Base-by-base conservation (phyloP, 2,329 filamentous ascomycete species). In the Nemania sp. region DNA sequence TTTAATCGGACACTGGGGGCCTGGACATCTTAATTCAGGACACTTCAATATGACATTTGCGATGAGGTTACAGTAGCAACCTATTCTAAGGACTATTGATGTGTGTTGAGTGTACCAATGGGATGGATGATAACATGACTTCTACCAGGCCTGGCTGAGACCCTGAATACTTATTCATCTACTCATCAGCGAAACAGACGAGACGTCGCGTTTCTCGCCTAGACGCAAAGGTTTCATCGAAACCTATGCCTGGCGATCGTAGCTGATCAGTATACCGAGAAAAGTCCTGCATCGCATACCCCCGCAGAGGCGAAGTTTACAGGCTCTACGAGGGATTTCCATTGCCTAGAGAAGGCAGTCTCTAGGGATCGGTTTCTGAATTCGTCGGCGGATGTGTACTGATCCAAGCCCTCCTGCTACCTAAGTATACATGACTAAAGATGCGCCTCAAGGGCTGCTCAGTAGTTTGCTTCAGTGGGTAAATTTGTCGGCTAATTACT, bases 281-380 rank as follows among this genome's bases (percentile, higher is more conserved):
- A 55, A 32, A 39, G 34, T 53, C 48, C 25, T 52, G 46, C 42
- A 18, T 37, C 10, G n/a, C 13, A 17, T 17, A 49, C 46, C 39
- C 39, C 25, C 49, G 17, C 53, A 47, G 40, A 55, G 42, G 32
- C 50, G 52, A 60, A 32, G 18, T 48, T 35, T 12, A 55, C 17
- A 25, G 59, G 17, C 15, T 18, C 15, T 45, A 18, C 42, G 42
- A 12, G 15, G 17, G 20, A 7, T 50, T 53, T 54, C 25, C 7
- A 7, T 29, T 29, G 25, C 25, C 25, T 29, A 29, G 3, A n/a
- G 54, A 54, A 54, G 39, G 39, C 47, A 43, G 46, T 58, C 58
- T 58, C 62, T 42, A 63, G 59, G 46, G 43, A 42, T 54, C 40
- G 58, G 58, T 55, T 59, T 60, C n/a, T 25, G 48, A 54, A 47